These are phyloP conservation scores for Inosperma sp. DNA, from an alignment of 768 basidiomycete genomes.

Conservation along the genomic window DNA sequence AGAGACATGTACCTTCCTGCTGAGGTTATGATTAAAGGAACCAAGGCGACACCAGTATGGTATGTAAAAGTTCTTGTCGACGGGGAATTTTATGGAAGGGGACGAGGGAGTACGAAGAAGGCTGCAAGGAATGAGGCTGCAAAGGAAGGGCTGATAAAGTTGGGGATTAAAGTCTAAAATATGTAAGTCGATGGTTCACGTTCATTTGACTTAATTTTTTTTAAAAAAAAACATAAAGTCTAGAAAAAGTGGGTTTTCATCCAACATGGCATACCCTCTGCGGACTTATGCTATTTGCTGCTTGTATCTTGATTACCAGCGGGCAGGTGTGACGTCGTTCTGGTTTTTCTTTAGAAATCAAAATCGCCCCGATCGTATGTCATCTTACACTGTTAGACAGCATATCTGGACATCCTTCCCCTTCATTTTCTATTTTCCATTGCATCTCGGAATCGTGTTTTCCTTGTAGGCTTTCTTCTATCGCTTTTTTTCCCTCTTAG, in stretches of 20 bases:
- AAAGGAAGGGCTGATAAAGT: conserved; percentile 57
- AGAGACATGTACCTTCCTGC: conserved; percentile 18
- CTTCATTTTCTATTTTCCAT: too few relatives aligned
- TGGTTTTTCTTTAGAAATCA: background rate
- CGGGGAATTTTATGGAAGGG: conserved; percentile 53
- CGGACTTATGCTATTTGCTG: conserved; percentile 52
- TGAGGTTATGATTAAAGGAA: conserved; percentile 34
- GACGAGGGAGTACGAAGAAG: conserved; percentile 73
- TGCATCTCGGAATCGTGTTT: too few relatives aligned
- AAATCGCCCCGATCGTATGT: too few relatives aligned
- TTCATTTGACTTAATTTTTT: background rate
- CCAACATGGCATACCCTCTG: conserved; percentile 53
- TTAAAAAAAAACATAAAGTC: background rate
- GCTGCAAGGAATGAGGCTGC: conserved; percentile 78
- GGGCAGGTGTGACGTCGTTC: conserved; percentile 52
- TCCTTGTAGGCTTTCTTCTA: too few relatives aligned
- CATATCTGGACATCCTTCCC: too few relatives aligned
- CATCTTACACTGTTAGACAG: too few relatives aligned
- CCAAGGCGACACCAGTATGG: conserved; percentile 75
- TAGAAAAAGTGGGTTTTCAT: too few relatives aligned
- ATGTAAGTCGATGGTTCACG: conserved; percentile 17
- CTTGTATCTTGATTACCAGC: background rate
- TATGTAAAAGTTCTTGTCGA: conserved; percentile 59
- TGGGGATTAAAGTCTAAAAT: conserved; percentile 55
- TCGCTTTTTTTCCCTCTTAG: too few relatives aligned